Base-by-base conservation (phyloP, 306 rosid species). In the Glycine soja region DNA sequence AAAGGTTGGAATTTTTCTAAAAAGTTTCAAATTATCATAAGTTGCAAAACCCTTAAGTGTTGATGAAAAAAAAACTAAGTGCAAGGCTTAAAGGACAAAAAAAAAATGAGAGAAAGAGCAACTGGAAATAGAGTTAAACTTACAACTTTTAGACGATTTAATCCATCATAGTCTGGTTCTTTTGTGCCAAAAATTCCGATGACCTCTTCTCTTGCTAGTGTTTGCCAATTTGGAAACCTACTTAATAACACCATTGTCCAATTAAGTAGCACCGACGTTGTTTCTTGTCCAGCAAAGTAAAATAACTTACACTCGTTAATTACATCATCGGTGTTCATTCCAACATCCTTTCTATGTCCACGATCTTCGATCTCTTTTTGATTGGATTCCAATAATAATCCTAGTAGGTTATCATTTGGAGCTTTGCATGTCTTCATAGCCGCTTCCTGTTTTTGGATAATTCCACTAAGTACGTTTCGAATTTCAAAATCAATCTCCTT, bases 121-220 rank as follows among this genome's bases (percentile, higher is more conserved):
- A 3, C 4, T 8, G 8, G 10, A 57, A 57, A 24, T 24, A 24
- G 2, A 16, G 0, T 57, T 0, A 18, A 3, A 57, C 63, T 57
- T 57, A 57, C 63, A 57, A 57, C 63, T 57, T 57, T 57, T 8
- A 57, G 63, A 57, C 63, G 63, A 57, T 8, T 57, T 18, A 57
- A 57, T 57, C 63, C 63, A 16, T 57, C 63, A 8, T 57, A 57
- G 3, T 57, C 63, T 3, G 63, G 63, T 57, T 57, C 13, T 57
- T 18, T 8, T 16, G 63, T 8, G 13, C 63, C 63, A 57, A 57
- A 57, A 3, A 1, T 16, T 57, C 18, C 63, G 0, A 57, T 18
- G 6, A 57, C 63, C 12, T 57, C 63, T 57, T 57, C 63, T 18
- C 63, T 57, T 57, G 63, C 63, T 8, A 57, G 63, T 8, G 63